Base-by-base conservation (phyloP, 257 asterid species). In the Rhazya stricta region DNA sequence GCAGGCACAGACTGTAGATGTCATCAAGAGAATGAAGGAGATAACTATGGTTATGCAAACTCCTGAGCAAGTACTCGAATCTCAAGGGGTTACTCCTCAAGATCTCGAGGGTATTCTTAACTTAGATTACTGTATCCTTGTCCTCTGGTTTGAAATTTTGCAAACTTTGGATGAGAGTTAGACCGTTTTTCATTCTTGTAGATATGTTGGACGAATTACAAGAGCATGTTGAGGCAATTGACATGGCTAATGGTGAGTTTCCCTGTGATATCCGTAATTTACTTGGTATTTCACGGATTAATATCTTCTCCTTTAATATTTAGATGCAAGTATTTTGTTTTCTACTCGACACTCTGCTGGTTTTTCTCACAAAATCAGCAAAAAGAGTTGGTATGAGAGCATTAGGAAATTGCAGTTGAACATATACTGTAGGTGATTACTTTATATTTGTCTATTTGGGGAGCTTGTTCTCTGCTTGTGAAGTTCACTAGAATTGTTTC, bases 181-280 rank as follows among this genome's bases (percentile, higher is more conserved):
- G 41, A 67, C 67, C 74, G 13, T 46, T 29, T 36, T 58, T 32
- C 21, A 4, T 79, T 65, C 32, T 77, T 72, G 69, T 85, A 92
- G 98, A 79, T 81, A 79, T 95, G 91, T 73, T 92, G 88, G 96
- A 95, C 84, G 99, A 95, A 90, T 87, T 92, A 13, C 94, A 95
- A 79, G 98, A 95, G 58, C 99, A 95, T 62, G 99, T 95, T 1
- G 98, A 92, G 78, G 86, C 93, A 6, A 91, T 95, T 61, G 99
- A 95, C 81, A 86, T 86, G 88, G 99, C 99, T 42, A 91, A 95
- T 81, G 99, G 99, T 95, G 75, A 85, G 98, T 83, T 76, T 69
- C 46, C 63, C 53, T 51, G 15, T 30, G 15, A 39, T 36, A 37
- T 30, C 4, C 61, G 27, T 43, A 6, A 0, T 46, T 10, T 6